phyloP scores from a whole-genome alignment of 768 basidiomycete species.

The Obba rivulosa region DNA sequence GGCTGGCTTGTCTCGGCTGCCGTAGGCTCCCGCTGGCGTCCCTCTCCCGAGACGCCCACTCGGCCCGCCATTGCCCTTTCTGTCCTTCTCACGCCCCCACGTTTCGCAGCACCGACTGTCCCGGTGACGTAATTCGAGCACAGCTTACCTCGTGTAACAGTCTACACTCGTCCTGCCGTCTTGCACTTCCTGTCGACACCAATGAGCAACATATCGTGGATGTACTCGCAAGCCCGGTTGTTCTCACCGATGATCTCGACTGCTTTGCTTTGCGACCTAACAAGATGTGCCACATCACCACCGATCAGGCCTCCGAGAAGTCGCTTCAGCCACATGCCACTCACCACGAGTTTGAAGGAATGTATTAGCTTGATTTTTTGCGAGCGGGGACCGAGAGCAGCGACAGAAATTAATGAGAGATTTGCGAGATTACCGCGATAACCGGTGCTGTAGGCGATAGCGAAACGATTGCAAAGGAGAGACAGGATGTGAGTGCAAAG shows the following conservation, averaged over 20 bases:
- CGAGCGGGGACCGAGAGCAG: slow-evolving; percentile 4
- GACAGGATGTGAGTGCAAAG: slow-evolving; percentile 14
- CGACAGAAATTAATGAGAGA: slow-evolving; percentile 18
- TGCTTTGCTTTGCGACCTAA: background rate
- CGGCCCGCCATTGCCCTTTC: slow-evolving; percentile 1
- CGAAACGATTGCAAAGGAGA: slow-evolving; percentile 15
- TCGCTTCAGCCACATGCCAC: background rate
- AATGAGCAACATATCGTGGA: no score
- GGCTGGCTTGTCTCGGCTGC: no score
- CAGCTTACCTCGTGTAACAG: slow-evolving; percentile 8
- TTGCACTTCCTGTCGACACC: no score
- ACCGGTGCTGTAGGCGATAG: slow-evolving; percentile 6
- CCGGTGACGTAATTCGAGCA: slow-evolving; percentile 10
- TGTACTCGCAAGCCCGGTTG: background rate
- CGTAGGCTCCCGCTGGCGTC: no score
- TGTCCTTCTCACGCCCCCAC: slow-evolving; percentile 17
- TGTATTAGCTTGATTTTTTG: slow-evolving; percentile 13
- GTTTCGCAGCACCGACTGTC: slow-evolving; percentile 19
- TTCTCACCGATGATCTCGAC: slow-evolving; percentile 2
- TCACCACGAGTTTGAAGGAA: background rate
- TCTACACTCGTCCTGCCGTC: no score
- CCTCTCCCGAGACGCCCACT: no score
- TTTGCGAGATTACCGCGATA: slow-evolving; percentile 16
- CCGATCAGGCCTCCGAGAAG: background rate
- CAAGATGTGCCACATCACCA: slow-evolving; percentile 5